These are phyloP conservation scores for Irpex lacteus DNA, from an alignment of 1,284 basidiomycete genomes.

Conservation along the genomic window DNA sequence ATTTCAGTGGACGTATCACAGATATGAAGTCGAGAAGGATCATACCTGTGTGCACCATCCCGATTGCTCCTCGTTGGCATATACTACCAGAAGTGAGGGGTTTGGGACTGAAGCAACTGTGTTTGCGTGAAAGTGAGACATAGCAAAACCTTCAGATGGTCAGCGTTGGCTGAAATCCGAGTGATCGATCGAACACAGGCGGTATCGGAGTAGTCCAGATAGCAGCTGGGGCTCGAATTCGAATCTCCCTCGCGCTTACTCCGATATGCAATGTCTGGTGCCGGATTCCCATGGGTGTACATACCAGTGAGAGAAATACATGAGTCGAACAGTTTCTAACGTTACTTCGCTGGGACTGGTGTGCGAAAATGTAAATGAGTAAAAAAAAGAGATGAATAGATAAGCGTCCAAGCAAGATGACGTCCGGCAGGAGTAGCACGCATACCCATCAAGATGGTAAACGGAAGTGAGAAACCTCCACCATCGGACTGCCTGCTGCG, in stretches of 20 bases:
- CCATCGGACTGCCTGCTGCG: conserved; percentile 26
- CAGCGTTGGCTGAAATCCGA: background rate
- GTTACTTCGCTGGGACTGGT: background rate
- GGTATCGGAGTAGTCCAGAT: no score
- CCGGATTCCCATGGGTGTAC: background rate
- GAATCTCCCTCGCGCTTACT: background rate
- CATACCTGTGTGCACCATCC: conserved; percentile 40
- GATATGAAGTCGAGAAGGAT: background rate
- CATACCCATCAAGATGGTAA: background rate
- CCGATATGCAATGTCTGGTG: background rate
- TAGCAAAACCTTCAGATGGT: background rate
- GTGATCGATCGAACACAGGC: background rate
- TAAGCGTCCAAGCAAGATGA: background rate
- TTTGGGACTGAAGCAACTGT: conserved; percentile 16
- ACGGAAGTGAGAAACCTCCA: background rate
- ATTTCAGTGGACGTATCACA: conserved; percentile 5
- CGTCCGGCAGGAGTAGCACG: background rate
- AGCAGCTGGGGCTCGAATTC: no score
- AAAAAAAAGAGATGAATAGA: background rate
- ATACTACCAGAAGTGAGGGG: conserved; percentile 15
- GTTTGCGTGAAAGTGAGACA: conserved; percentile 15
- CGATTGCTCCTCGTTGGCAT: conserved; percentile 16
- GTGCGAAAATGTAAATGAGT: background rate
- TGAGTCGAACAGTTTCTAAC: background rate
- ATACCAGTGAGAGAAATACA: background rate